phyloP scores from a whole-genome alignment of 345 rosid genomes.

The Orychophragmus violaceus region DNA sequence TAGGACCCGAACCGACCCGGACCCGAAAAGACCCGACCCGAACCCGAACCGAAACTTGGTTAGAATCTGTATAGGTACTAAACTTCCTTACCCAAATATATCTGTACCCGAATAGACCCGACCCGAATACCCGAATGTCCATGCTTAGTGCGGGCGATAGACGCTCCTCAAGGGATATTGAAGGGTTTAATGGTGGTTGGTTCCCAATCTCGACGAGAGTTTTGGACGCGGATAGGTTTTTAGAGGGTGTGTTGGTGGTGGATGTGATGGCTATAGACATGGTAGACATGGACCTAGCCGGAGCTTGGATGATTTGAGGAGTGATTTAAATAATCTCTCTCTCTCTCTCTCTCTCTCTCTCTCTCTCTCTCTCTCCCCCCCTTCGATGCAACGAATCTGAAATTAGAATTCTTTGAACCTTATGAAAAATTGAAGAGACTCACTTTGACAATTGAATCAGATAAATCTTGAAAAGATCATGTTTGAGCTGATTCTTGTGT shows the following conservation, averaged over 20 bases:
- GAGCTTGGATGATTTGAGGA: conserved; percentile 50
- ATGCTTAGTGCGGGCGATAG: no score
- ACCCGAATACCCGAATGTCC: no score
- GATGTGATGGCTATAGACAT: conserved; percentile 17
- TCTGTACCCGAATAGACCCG: no score
- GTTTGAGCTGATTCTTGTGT: background rate
- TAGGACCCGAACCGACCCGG: no score
- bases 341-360: no score
- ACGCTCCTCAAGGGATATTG: conserved; percentile 27
- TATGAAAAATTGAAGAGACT: background rate
- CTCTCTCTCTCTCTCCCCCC: background rate
- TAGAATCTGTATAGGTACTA: no score
- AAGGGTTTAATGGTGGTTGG: conserved; percentile 43
- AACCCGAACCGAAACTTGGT: no score
- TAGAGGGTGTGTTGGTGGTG: conserved; percentile 30
- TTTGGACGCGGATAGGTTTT: conserved; percentile 54
- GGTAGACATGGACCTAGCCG: conserved; percentile 36
- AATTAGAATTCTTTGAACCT: background rate
- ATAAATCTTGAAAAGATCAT: background rate
- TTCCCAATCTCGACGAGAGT: conserved; percentile 75
- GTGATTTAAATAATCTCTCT: no score
- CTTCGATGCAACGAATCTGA: background rate
- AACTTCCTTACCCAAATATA: no score
- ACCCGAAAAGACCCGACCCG: no score
- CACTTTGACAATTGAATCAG: background rate